phyloP scores from a whole-genome alignment of 805 yeast species.

The Candida maris region DNA sequence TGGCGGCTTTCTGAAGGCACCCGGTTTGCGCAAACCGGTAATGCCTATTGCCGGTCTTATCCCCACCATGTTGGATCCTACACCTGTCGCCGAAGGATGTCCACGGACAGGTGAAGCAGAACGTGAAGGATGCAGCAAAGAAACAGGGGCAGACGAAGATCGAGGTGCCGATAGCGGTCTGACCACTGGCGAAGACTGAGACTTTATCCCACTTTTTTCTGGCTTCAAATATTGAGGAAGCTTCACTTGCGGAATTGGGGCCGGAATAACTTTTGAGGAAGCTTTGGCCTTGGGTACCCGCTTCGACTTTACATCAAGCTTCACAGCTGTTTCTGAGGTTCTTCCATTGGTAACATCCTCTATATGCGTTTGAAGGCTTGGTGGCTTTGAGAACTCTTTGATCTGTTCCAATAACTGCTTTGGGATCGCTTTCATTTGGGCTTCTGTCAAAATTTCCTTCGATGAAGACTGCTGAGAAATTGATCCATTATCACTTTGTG shows the following conservation, averaged over 20 bases:
- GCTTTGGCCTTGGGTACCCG: conserved; percentile 7
- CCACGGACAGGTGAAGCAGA: conserved; percentile 1
- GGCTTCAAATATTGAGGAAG: conserved; percentile 33
- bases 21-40: conserved; percentile 29
- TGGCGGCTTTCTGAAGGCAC: conserved; percentile 32
- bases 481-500: background rate
- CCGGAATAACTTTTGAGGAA: conserved; percentile 1
- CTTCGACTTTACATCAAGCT: background rate
- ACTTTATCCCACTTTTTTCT: conserved; percentile 10
- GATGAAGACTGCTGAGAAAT: background rate
- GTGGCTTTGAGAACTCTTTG: conserved; percentile 11
- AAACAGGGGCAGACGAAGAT: conserved; percentile 2
- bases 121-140: conserved; percentile 1
- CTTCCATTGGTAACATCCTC: too few relatives aligned
- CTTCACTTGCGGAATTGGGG: conserved; percentile 20
- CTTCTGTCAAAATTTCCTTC: background rate
- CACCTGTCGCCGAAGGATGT: conserved; percentile 11
- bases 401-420: conserved; percentile 9
- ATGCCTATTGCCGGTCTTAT: conserved; percentile 2
- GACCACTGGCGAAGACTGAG: conserved; percentile 14
- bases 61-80: conserved; percentile 4
- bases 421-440: conserved; percentile 3
- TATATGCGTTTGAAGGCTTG: conserved; percentile 1
- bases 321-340: background rate
- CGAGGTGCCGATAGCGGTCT: conserved; percentile 14